A percentile compares a stretch with the other conserved stretches of the same genome.
Evolutionary conservation across 768 basidiomycete species (phyloP).

Genomic region (Naganishia vishniacii): DNA sequence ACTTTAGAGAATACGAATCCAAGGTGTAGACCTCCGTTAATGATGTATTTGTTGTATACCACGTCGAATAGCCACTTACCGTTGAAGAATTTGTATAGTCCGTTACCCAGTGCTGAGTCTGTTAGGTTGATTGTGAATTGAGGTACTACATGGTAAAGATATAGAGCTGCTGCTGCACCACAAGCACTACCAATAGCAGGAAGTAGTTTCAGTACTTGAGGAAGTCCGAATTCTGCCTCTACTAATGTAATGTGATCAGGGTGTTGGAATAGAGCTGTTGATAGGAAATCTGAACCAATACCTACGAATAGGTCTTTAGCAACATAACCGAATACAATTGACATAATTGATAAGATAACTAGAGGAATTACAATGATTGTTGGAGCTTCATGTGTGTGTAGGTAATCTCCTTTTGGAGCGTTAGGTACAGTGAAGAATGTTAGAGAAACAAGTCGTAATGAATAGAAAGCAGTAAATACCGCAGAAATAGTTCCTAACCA

Average conservation of each 20-base stretch:
- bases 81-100: slow-evolving; percentile 28
- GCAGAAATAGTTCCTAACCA: slow-evolving; percentile 31
- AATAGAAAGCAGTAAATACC: slow-evolving; percentile 31
- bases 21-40: slow-evolving; percentile 2
- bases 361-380: slow-evolving; percentile 28
- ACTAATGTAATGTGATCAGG: slow-evolving; percentile 27
- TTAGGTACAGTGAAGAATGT: slow-evolving; percentile 26
- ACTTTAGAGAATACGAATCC: slow-evolving; percentile 3
- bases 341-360: slow-evolving; percentile 29
- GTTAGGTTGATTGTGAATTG: slow-evolving; percentile 26
- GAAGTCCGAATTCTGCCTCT: slow-evolving; percentile 30
- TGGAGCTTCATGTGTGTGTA: slow-evolving; percentile 30
- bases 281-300: slow-evolving; percentile 26
- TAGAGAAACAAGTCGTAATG: slow-evolving; percentile 30
- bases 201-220: slow-evolving; percentile 25
- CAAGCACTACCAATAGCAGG: slow-evolving; percentile 28
- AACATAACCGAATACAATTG: slow-evolving; percentile 31
- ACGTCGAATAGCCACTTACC: slow-evolving; percentile 27
- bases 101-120: slow-evolving; percentile 26
- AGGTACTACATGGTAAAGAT: slow-evolving; percentile 27
- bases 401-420: slow-evolving; percentile 31
- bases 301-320: slow-evolving; percentile 30
- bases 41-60: slow-evolving; percentile 17
- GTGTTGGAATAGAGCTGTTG: slow-evolving; percentile 27
- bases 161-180: slow-evolving; percentile 26